Evolutionary conservation across 495 filamentous ascomycete species (phyloP).

Genomic region (Penicillium cosmopolitanum): DNA sequence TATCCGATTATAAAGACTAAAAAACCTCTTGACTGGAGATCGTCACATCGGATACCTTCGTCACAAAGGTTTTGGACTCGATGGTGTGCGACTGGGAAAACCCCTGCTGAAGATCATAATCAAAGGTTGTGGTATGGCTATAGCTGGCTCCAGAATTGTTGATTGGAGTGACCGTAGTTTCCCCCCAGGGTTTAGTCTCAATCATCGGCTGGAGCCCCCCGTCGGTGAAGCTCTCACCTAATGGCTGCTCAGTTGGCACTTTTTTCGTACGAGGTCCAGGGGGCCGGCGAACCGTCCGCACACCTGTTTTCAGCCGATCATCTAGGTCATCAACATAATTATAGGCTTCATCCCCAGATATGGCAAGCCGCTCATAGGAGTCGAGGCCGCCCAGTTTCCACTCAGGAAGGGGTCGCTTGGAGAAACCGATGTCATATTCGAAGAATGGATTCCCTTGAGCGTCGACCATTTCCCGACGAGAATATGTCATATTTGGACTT

Average conservation of each 20-base stretch:
- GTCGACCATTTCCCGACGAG: constrained; percentile 16
- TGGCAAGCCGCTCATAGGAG: constrained; percentile 26
- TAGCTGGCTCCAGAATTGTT: not conserved
- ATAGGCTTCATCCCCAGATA: constrained; percentile 21
- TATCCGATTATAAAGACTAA: not conserved
- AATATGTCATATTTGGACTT: constrained; percentile 8
- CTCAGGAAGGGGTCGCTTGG: constrained; percentile 14
- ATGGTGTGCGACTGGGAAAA: not conserved
- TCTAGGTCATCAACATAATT: constrained; percentile 27
- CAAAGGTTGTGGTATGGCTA: not conserved
- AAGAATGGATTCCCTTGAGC: constrained; percentile 9
- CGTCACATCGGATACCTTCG: not conserved
- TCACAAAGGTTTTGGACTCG: not conserved
- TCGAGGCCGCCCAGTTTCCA: constrained; percentile 27
- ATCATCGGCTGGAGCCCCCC: not conserved
- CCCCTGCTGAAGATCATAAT: not conserved
- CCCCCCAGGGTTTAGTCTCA: not conserved
- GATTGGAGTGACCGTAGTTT: not conserved
- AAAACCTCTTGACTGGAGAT: not conserved
- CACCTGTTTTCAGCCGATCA: constrained; percentile 16
- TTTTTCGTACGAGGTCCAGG: not conserved
- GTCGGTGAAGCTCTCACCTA: not conserved
- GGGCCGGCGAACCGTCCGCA: constrained; percentile 18
- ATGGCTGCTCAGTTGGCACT: not conserved
- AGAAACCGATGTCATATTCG: constrained; percentile 21